Percentiles rank a stretch among this genome's conserved stretches.
These are phyloP conservation scores for Arctium minus DNA, from an alignment of 129 eudicot species.

Conservation along the genomic window DNA sequence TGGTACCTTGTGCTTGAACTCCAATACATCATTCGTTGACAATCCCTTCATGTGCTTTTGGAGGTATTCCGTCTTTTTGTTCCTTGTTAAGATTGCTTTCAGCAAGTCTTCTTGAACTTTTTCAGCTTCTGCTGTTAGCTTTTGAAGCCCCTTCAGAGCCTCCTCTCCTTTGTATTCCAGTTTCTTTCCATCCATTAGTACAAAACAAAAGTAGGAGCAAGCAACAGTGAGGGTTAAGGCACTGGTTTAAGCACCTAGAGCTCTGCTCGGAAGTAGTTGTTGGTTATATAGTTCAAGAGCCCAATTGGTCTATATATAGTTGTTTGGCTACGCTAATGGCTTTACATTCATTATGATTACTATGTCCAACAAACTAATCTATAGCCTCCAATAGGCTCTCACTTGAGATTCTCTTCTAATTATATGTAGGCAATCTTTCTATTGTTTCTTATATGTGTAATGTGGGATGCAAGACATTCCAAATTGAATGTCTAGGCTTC, in stretches of 20 bases:
- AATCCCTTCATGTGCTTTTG: constrained; percentile 37
- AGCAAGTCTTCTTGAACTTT: constrained; percentile 65
- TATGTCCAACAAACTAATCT: constrained; percentile 9
- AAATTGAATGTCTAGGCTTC: constrained; percentile 6
- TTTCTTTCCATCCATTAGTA: constrained; percentile 71
- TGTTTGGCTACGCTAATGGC: constrained; percentile 18
- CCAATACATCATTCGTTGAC: constrained; percentile 41
- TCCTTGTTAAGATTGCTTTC: constrained; percentile 50
- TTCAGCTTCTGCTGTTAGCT: constrained; percentile 52
- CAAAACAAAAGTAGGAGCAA: not conserved
- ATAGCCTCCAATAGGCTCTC: not conserved
- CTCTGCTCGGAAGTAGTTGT: constrained; percentile 18
- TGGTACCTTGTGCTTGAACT: constrained; percentile 54
- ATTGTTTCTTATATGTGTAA: constrained; percentile 11
- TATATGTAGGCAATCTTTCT: constrained; percentile 24
- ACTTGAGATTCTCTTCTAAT: constrained; percentile 31
- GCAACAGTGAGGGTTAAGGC: not conserved
- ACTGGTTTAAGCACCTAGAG: not conserved
- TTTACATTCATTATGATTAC: constrained; percentile 10
- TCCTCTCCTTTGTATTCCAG: constrained; percentile 79
- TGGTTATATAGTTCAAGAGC: constrained; percentile 22
- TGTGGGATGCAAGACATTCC: constrained; percentile 15
- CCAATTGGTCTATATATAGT: constrained; percentile 41
- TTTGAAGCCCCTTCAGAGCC: constrained; percentile 72
- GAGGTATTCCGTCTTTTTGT: constrained; percentile 64